Evolutionary conservation across 2,329 filamentous ascomycete species (phyloP).

Genomic region (Diaporthe sp.): DNA sequence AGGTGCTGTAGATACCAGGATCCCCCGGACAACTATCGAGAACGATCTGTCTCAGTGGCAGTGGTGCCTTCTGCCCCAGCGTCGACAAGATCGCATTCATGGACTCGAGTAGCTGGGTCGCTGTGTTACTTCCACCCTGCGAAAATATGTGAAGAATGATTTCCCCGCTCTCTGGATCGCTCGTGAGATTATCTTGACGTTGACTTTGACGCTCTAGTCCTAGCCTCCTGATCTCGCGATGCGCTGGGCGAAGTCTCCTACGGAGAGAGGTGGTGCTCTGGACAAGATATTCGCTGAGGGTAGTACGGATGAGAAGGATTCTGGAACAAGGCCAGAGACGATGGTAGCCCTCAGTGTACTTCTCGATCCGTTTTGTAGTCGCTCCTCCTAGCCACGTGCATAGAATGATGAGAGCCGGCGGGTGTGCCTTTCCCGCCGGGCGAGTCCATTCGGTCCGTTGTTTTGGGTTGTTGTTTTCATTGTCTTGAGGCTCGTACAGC

Average conservation of each 20-base stretch:
- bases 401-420: conserved; percentile 37
- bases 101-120: conserved; percentile 36
- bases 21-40: conserved; percentile 40
- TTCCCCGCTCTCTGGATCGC: neutral
- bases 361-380: conserved; percentile 37
- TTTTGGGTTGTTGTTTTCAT: neutral
- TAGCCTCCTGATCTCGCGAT: conserved; percentile 33
- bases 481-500: conserved; percentile 23
- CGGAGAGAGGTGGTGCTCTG: conserved; percentile 1
- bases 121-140: conserved; percentile 35
- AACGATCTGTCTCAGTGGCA: conserved; percentile 36
- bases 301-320: conserved; percentile 38
- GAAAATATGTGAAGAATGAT: conserved; percentile 38
- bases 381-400: conserved; percentile 40
- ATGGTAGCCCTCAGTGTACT: conserved; percentile 36
- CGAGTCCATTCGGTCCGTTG: neutral
- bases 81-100: conserved; percentile 28
- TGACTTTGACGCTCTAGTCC: neutral
- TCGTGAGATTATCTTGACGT: neutral
- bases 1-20: conserved; percentile 21
- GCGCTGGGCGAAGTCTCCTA: conserved; percentile 34
- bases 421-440: neutral
- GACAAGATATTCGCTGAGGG: conserved; percentile 30
- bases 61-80: conserved; percentile 16
- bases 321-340: conserved; percentile 29